Base-by-base conservation (phyloP, 805 yeast species). In the Yarrowia sp. region DNA sequence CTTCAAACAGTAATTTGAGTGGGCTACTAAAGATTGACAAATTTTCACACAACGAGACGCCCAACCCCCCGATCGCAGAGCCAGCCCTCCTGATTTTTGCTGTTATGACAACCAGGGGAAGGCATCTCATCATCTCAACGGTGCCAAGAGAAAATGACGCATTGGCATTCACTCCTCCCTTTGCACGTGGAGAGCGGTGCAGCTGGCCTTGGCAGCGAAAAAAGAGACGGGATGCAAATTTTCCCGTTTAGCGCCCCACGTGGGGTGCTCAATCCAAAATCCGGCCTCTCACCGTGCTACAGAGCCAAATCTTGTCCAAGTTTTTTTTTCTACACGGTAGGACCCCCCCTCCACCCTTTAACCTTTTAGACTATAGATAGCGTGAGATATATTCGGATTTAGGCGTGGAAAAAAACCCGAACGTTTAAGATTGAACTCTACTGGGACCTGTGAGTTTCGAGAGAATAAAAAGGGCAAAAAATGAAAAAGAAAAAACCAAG, bases 121-220 rank as follows among this genome's bases (percentile, higher is more conserved):
- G 28, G 28, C 28, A 22, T 22, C 28, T 22, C 28, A 22, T 22
- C 28, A 9, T 44, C 36, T 38, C 38, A 32, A 47, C 39, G 39
- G 53, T n/a, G 53, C 53, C 53, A 47, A 47, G 53, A 32, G 28
- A 47, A 47, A 47, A 47, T 32, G 53, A 47, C 53, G 53, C 53
- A 47, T 47, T 47, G 53, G 53, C 53, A 45, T 32, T 36, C 9
- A 14, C 42, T 14, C n/a, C 44, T 41, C 28, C 14, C 48, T 22
- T 22, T 22, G 38, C 53, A 47, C 38, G 53, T 32, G 39, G 53
- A 47, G 3, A 18, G 13, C 28, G 28, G 28, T 22, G 22, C 36
- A 4, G n/a, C 35, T 11, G 17, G 48, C 13, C 35, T 28, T 22
- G 28, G 28, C 28, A 22, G 28, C 28, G 28, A 22, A 22, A 22